Evolutionary conservation across 768 basidiomycete species (phyloP).

Genomic region (Lanmaoa pseudosensibilis): DNA sequence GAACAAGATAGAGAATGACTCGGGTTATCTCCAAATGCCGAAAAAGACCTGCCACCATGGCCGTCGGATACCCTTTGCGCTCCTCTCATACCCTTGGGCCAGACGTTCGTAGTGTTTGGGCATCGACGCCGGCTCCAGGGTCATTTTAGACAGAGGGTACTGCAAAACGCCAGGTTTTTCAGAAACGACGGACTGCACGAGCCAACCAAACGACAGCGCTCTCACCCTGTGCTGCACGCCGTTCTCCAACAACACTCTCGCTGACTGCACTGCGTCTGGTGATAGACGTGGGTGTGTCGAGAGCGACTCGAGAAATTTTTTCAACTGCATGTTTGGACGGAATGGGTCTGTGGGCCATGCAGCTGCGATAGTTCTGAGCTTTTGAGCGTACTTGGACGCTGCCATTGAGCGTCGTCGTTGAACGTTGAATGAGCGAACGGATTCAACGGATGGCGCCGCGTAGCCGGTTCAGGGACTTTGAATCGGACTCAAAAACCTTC

Average conservation of each 20-base stretch:
- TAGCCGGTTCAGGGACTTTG: constrained; percentile 6
- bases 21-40: constrained; percentile 53
- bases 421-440: no score
- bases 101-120: constrained; percentile 74
- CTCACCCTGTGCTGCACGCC: constrained; percentile 58
- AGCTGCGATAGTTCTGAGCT: constrained; percentile 55
- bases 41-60: constrained; percentile 88
- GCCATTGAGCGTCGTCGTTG: constrained; percentile 18
- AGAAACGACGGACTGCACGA: background rate
- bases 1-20: background rate
- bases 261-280: constrained; percentile 56
- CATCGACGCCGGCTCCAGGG: constrained; percentile 65
- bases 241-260: constrained; percentile 54
- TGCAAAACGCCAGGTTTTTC: constrained; percentile 30
- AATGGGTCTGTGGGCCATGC: constrained; percentile 74
- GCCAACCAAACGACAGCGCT: background rate
- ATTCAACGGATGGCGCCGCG: background rate
- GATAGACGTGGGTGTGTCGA: constrained; percentile 70
- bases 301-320: constrained; percentile 61
- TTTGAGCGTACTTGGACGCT: constrained; percentile 43
- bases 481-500: constrained; percentile 26
- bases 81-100: constrained; percentile 72
- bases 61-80: constrained; percentile 69
- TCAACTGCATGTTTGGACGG: constrained; percentile 73
- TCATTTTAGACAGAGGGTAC: constrained; percentile 68